Conservation (phyloP, 2,329 filamentous ascomycete species). For the Podosphaera fusca region DNA sequence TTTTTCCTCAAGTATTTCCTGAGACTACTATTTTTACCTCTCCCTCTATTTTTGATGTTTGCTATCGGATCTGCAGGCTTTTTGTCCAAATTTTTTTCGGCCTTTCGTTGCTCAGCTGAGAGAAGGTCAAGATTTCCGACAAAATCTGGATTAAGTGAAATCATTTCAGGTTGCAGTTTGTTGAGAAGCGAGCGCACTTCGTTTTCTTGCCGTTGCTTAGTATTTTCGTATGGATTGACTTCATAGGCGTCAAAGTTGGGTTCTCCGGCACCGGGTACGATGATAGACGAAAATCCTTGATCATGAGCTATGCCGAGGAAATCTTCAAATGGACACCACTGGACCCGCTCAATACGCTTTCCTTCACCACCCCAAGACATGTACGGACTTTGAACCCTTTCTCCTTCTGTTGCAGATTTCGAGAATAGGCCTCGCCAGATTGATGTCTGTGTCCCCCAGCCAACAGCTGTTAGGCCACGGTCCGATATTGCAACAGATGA, state of each 20-base stretch:
- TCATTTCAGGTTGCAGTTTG: conserved; percentile 94
- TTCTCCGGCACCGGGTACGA: conserved; percentile 88
- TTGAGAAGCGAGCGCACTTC: conserved; percentile 81
- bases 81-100: conserved; percentile 59
- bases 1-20: conserved; percentile 83
- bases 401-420: conserved; percentile 44
- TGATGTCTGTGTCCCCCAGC: conserved; percentile 72
- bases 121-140: conserved; percentile 71
- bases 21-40: conserved; percentile 75
- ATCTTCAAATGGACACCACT: conserved; percentile 92
- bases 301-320: conserved; percentile 68
- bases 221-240: conserved; percentile 83
- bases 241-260: conserved; percentile 90
- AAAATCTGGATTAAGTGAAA: conserved; percentile 77
- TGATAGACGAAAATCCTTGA: conserved; percentile 67
- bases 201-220: conserved; percentile 73
- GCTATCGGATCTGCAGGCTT: conserved; percentile 33
- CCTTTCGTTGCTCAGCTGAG: conserved; percentile 51
- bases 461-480: conserved; percentile 64
- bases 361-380: conserved; percentile 84
- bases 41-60: conserved; percentile 50
- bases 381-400: conserved; percentile 70
- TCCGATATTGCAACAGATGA: conserved; percentile 76
- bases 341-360: conserved; percentile 52
- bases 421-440: conserved; percentile 83